Percentiles rank a stretch among this genome's conserved stretches.
Evolutionary conservation across 768 basidiomycete species (phyloP).

Genomic region (Boletellus sp.): DNA sequence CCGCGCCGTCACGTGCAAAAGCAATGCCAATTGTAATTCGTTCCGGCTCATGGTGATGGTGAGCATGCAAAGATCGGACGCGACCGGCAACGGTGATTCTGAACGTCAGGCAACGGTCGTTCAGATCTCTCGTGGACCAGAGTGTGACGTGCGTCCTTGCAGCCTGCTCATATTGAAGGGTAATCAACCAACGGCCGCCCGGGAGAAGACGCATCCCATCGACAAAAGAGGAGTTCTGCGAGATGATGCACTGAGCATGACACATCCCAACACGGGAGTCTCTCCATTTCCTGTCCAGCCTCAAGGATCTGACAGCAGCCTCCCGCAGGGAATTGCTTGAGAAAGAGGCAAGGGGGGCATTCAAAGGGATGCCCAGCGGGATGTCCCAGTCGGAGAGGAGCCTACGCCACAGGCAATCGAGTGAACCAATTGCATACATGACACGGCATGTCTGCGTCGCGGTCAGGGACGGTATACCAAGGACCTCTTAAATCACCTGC

Average conservation of each 20-base stretch:
- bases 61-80: conserved; percentile 34
- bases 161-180: conserved; percentile 34
- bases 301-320: conserved; percentile 41
- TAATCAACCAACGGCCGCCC: conserved; percentile 48
- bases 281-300: conserved; percentile 51
- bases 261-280: conserved; percentile 34
- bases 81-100: conserved; percentile 27
- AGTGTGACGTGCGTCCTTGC: conserved; percentile 41
- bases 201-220: conserved; percentile 45
- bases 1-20: conserved; percentile 9
- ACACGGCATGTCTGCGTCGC: conserved; percentile 55
- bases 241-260: conserved; percentile 35
- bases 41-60: conserved; percentile 21
- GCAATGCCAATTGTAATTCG: conserved; percentile 22
- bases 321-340: conserved; percentile 40
- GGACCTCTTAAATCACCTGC: conserved; percentile 37
- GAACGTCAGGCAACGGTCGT: conserved; percentile 26
- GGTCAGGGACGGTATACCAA: conserved; percentile 4
- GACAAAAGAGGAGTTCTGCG: conserved; percentile 35
- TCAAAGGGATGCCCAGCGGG: conserved; percentile 40
- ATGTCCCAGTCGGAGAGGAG: conserved; percentile 31
- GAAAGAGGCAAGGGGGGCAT: conserved; percentile 32
- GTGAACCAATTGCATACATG: conserved; percentile 47
- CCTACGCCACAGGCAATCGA: conserved; percentile 56
- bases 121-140: conserved; percentile 39